Evolutionary conservation across 192 early-diverging fungal genomes (phyloP).

Genomic region (Backusella sp.): DNA sequence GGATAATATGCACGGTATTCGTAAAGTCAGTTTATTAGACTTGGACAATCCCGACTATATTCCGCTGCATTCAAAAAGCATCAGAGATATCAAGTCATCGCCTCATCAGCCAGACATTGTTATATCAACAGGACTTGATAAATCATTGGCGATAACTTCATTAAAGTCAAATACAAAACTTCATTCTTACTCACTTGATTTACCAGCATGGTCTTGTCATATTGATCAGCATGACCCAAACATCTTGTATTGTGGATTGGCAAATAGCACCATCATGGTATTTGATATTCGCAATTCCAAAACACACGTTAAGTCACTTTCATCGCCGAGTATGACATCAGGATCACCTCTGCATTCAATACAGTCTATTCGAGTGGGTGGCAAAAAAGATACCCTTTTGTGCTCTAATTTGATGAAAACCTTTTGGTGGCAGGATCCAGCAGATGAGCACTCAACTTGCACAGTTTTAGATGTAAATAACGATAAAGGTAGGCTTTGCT

Average conservation of each 20-base stretch:
- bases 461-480: not conserved
- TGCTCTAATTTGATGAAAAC: constrained; percentile 7
- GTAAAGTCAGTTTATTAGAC: constrained; percentile 16
- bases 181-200: constrained; percentile 15
- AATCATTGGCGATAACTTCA: constrained; percentile 21
- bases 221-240: constrained; percentile 13
- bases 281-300: constrained; percentile 28
- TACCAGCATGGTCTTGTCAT: constrained; percentile 27
- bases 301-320: not conserved
- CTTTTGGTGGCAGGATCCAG: constrained; percentile 7
- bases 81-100: constrained; percentile 20
- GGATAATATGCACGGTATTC: constrained; percentile 11
- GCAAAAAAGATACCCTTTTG: not conserved
- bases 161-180: constrained; percentile 18
- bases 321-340: not conserved
- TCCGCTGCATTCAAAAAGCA: constrained; percentile 13
- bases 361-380: not conserved
- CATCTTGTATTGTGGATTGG: constrained; percentile 25
- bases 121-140: constrained; percentile 20
- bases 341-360: constrained; percentile 5
- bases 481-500: not conserved
- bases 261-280: constrained; percentile 14
- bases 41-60: constrained; percentile 4
- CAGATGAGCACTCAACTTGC: not conserved
- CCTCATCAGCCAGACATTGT: not conserved